Evolutionary conservation across 176 grass and related monocot genomes (phyloP).

Genomic region (Oryza glumipatula): DNA sequence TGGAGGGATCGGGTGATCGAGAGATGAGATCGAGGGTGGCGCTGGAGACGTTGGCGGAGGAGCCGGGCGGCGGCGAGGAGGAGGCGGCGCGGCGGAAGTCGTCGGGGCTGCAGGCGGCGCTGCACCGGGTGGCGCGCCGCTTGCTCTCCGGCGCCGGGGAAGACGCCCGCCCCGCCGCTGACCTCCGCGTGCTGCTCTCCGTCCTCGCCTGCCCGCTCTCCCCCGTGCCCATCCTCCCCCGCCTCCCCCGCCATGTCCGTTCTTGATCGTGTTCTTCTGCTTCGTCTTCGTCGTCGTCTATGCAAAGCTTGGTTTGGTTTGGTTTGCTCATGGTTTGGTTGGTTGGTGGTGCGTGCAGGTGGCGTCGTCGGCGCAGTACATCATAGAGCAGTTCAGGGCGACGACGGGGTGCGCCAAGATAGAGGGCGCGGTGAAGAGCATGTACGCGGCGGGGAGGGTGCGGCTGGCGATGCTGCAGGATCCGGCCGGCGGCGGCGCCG

Average conservation of each 20-base stretch:
- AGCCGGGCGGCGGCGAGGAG: slow-evolving; percentile 75
- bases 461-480: slow-evolving; percentile 60
- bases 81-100: slow-evolving; percentile 37
- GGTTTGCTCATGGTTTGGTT: neutral
- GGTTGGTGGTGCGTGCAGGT: slow-evolving; percentile 42
- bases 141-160: slow-evolving; percentile 57
- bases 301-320: too few species aligned
- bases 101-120: slow-evolving; percentile 42
- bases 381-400: slow-evolving; percentile 86
- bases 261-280: neutral
- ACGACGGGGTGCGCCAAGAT: slow-evolving; percentile 74
- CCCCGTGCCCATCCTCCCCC: slow-evolving; percentile 65
- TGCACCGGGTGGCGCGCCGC: slow-evolving; percentile 52
- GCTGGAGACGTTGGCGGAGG: slow-evolving; percentile 91
- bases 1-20: neutral
- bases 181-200: slow-evolving; percentile 80
- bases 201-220: slow-evolving; percentile 91
- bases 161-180: slow-evolving; percentile 40
- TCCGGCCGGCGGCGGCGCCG: slow-evolving; percentile 36
- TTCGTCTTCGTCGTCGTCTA: too few species aligned
- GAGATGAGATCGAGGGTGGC: slow-evolving; percentile 59
- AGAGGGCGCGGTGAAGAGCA: slow-evolving; percentile 70
- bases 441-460: slow-evolving; percentile 75
- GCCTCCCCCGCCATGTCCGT: slow-evolving; percentile 55
- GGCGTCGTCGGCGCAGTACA: slow-evolving; percentile 87